Conservation (phyloP, 495 filamentous ascomycete species). For the Xylaria venustula region DNA sequence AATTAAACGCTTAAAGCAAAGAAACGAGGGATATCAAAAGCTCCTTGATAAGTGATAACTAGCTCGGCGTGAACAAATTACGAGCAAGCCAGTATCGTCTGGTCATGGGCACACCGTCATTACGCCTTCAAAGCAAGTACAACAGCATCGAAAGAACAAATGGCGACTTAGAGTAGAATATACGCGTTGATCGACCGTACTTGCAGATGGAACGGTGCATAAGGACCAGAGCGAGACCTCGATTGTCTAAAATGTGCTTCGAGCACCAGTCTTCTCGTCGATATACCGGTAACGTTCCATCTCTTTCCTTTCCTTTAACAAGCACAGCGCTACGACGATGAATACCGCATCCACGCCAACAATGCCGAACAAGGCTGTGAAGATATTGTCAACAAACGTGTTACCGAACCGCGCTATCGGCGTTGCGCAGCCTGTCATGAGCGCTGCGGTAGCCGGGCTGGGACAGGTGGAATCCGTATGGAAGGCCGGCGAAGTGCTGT, state of each 20-base stretch:
- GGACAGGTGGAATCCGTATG: slow-evolving; percentile 59
- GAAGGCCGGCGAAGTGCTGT: slow-evolving; percentile 64
- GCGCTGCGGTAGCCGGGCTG: slow-evolving; percentile 60
- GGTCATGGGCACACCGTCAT: not conserved
- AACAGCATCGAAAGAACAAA: no score
- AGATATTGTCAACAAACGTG: slow-evolving; percentile 66
- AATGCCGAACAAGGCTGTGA: slow-evolving; percentile 73
- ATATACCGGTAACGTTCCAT: slow-evolving; percentile 66
- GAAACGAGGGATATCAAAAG: not conserved
- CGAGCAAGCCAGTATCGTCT: not conserved
- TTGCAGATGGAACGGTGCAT: no score
- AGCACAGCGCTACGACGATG: slow-evolving; percentile 63
- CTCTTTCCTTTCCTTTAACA: slow-evolving; percentile 72
- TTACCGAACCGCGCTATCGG: slow-evolving; percentile 64
- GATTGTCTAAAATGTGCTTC: slow-evolving; percentile 34
- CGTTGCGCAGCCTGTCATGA: slow-evolving; percentile 61
- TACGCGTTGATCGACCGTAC: no score
- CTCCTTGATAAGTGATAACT: not conserved
- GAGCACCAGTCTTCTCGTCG: slow-evolving; percentile 64
- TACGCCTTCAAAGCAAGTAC: no score
- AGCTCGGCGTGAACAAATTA: not conserved
- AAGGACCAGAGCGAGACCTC: not conserved
- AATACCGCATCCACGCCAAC: slow-evolving; percentile 65
- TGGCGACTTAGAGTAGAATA: no score
- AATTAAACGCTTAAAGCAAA: slow-evolving; percentile 6